Evolutionary conservation across 208 protist species (phyloP).

Genomic region (Leishmania tarentolae): DNA sequence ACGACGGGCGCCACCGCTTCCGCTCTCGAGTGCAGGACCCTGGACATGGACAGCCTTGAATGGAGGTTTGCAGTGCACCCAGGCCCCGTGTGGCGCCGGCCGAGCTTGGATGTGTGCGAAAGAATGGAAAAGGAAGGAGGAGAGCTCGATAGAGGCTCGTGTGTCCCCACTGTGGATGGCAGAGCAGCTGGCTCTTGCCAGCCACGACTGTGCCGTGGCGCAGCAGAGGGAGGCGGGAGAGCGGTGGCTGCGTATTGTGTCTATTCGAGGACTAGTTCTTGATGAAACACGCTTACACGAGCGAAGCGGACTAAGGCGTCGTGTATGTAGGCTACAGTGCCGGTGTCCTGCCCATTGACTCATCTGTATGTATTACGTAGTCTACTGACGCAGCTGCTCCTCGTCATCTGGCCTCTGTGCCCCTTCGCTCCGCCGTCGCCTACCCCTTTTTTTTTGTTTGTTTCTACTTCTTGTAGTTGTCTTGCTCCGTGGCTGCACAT

Average conservation of each 20-base stretch:
- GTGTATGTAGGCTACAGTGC: not conserved
- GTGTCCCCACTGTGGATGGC: not conserved
- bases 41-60: not conserved
- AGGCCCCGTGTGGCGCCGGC: no score
- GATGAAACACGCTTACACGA: no score
- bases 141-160: not conserved
- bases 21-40: not conserved
- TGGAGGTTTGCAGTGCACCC: not conserved
- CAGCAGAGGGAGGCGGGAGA: not conserved
- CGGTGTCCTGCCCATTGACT: not conserved
- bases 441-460: not conserved
- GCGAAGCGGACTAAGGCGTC: not conserved
- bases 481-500: not conserved
- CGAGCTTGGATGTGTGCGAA: not conserved
- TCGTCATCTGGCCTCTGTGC: not conserved
- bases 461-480: not conserved
- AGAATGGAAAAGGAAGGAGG: not conserved
- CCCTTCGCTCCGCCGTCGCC: not conserved
- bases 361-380: not conserved
- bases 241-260: not conserved
- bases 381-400: not conserved
- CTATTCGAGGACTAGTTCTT: no score
- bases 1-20: not conserved
- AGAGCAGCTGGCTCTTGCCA: no score
- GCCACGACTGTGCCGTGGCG: not conserved